A percentile compares a stretch with the other conserved stretches of the same genome.
Evolutionary conservation across 495 filamentous ascomycete genomes (phyloP).

Genomic region (Aspergillus nidulans): DNA sequence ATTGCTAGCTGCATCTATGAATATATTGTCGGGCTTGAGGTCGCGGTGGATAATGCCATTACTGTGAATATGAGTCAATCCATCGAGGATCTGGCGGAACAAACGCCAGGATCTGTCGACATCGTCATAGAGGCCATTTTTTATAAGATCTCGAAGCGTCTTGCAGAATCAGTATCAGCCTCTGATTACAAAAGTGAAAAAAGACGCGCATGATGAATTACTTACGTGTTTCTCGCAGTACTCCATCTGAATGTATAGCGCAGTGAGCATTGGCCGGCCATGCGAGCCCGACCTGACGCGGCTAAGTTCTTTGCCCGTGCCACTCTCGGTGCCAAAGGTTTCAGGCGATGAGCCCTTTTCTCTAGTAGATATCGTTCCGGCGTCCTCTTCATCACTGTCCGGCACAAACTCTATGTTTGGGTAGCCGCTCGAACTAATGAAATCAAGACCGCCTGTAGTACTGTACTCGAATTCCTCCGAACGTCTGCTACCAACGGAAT

Average conservation of each 20-base stretch:
- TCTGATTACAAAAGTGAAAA: neutral
- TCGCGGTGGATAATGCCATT: constrained; percentile 94
- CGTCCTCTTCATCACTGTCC: constrained; percentile 60
- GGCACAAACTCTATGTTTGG: constrained; percentile 75
- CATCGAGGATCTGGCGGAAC: constrained; percentile 88
- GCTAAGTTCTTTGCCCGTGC: constrained; percentile 26
- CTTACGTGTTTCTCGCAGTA: constrained; percentile 88
- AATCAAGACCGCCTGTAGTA: constrained; percentile 75
- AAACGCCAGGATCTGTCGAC: constrained; percentile 79
- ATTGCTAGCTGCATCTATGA: constrained; percentile 85
- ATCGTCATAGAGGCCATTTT: constrained; percentile 66
- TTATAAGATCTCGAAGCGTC: constrained; percentile 89
- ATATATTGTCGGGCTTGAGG: constrained; percentile 97
- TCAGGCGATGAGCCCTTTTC: constrained; percentile 22
- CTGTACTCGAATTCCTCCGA: constrained; percentile 66
- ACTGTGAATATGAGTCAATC: constrained; percentile 82
- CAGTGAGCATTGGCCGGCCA: constrained; percentile 44
- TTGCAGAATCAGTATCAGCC: constrained; percentile 26
- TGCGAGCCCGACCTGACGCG: constrained; percentile 36
- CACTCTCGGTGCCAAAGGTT: constrained; percentile 25
- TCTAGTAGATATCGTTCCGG: constrained; percentile 30
- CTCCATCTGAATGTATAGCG: constrained; percentile 90
- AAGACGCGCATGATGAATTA: constrained; percentile 1
- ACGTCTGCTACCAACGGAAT: constrained; percentile 31
- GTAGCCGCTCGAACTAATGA: constrained; percentile 84